A percentile compares a stretch with the other conserved stretches of the same genome.
Conservation (phyloP, 139 green algal species). For the Asterochloris sp. region DNA sequence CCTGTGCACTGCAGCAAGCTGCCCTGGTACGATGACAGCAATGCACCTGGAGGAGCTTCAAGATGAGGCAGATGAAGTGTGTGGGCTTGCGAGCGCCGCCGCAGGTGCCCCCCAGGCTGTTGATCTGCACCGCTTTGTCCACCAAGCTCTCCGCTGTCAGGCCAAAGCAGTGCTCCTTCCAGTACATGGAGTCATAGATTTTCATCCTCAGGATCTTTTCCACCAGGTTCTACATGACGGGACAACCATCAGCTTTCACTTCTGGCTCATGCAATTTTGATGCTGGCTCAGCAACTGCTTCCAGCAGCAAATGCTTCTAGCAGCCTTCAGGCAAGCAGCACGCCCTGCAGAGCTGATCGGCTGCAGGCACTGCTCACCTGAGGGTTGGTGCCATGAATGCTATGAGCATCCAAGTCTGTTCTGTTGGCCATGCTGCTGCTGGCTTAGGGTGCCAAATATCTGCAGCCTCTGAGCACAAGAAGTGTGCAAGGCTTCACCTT, state of each 20-base stretch:
- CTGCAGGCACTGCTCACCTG: conserved; percentile 47
- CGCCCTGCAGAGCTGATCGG: no score
- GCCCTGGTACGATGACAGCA: no score
- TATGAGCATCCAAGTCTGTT: conserved; percentile 66
- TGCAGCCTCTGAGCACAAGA: no score
- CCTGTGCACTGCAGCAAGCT: no score
- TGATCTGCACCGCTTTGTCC: conserved; percentile 90
- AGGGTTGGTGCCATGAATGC: conserved; percentile 89
- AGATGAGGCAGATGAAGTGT: conserved; percentile 92
- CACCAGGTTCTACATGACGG: conserved; percentile 77
- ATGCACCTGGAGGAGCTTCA: conserved; percentile 92
- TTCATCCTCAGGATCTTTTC: conserved; percentile 90
- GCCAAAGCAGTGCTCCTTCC: conserved; percentile 99
- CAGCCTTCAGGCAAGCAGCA: background rate
- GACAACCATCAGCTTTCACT: background rate
- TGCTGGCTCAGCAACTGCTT: background rate
- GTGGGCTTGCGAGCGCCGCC: conserved; percentile 81
- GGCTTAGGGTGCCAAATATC: no score
- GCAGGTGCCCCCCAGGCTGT: conserved; percentile 78
- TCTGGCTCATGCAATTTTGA: background rate
- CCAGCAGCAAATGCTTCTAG: background rate
- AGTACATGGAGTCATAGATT: conserved; percentile 93
- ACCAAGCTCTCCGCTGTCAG: conserved; percentile 92
- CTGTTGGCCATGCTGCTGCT: conserved; percentile 77
- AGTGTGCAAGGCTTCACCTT: no score